Conservation (phyloP, 225 moss, liverwort and hornwort genomes). For the Ulota crispa region DNA sequence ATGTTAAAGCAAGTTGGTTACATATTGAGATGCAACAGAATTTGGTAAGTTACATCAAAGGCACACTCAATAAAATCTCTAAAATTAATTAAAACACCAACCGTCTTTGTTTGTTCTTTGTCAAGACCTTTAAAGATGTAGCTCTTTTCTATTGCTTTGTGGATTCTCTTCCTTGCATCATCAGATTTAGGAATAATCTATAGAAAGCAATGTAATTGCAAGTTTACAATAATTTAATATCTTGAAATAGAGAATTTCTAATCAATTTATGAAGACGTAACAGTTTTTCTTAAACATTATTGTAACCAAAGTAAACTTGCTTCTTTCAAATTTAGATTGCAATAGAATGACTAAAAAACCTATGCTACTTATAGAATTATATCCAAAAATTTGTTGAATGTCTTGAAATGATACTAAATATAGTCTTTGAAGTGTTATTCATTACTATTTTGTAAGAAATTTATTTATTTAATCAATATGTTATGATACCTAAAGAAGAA, state of each 20-base stretch:
- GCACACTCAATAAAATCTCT: too few relatives aligned
- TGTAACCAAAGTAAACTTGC: too few relatives aligned
- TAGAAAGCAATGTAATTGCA: background rate
- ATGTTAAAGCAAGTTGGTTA: too few relatives aligned
- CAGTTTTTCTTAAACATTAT: too few relatives aligned
- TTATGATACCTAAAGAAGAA: too few relatives aligned
- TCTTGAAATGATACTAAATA: too few relatives aligned
- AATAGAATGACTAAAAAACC: background rate
- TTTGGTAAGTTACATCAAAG: too few relatives aligned
- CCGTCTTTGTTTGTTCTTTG: constrained; percentile 68
- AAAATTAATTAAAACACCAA: background rate
- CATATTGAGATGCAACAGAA: too few relatives aligned
- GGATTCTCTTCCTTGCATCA: constrained; percentile 60
- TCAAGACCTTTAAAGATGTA: constrained; percentile 82
- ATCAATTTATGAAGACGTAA: too few relatives aligned
- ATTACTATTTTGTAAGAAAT: rapidly evolving
- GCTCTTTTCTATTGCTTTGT: constrained; percentile 54
- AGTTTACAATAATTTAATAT: background rate
- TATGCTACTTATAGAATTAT: background rate
- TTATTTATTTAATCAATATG: background rate
- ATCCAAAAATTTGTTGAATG: background rate
- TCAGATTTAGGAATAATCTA: constrained; percentile 72
- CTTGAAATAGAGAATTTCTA: background rate
- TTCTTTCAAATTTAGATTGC: background rate
- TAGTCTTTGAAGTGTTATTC: too few relatives aligned